Evolutionary conservation across 108 stramenopile species (phyloP), one percentile per base, ranked within the genome.

Genomic region (Pseudonitzschia delicatissima): DNA sequence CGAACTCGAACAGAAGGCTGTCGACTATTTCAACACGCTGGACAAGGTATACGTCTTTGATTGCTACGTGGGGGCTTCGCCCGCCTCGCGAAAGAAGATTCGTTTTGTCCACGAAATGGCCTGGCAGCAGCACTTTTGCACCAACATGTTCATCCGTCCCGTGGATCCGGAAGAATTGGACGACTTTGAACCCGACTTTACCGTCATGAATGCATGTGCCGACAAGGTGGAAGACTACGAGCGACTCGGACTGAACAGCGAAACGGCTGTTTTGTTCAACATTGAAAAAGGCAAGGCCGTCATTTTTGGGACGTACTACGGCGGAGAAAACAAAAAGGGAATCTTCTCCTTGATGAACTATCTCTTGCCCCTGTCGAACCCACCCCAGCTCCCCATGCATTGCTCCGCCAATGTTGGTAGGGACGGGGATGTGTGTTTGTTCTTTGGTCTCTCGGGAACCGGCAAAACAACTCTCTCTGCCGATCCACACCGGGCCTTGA

Each of bases 261-360:
- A 98, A 36, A 96, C 96, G 40, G 96, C 95, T 13, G 97, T 96
- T 20, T 94, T 92, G 21, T 97, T 98, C 79, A 96, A 98, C 77
- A 69, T 97, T 28, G 98, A 98, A 77, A 83, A 96, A 79, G 85
- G 83, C 63, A 81, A 77, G 62, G 98, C 96, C 17, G 86, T 97
- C 67, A 96, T 98, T 61, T 93, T 94, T 53, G 98, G 96, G 12
- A 98, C 98, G 9, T 96, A 88, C 87, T 98, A 98, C 68, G 98
- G 98, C 29, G 98, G 96, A 50, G 98, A 98, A 78, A 98, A 97
- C 77, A 98, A 98, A 78, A 98, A 98, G 85, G 98, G 98, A 8
- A 95, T 97, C 67, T 98, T 98, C 65, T 92, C 94, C n/a, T 69
- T 98, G 61, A 97, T 98, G 96, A 97, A 98, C 78, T 96, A 96